A percentile compares a stretch with the other conserved stretches of the same genome.
Evolutionary conservation across 495 filamentous ascomycete genomes (phyloP).

Genomic region (Aspergillus heteromorphus): DNA sequence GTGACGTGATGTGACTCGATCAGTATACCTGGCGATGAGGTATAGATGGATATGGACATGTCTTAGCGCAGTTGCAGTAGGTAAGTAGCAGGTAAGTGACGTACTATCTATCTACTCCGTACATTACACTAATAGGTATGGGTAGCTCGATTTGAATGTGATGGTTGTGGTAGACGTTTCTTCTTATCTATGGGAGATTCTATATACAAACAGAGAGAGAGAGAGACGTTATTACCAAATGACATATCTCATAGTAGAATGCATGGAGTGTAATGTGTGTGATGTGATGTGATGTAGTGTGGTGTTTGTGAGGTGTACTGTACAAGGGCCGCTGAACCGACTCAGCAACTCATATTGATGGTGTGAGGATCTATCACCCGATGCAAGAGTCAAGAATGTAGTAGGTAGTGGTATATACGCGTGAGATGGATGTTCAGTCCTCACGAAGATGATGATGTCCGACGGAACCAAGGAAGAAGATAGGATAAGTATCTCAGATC

Average conservation of each 20-base stretch:
- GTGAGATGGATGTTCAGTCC: not conserved
- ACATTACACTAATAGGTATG: not conserved
- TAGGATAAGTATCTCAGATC: slow-evolving; percentile 12
- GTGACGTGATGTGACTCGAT: too few relatives aligned
- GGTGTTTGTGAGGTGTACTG: not conserved
- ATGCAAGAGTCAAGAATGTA: too few relatives aligned
- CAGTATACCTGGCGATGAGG: too few relatives aligned
- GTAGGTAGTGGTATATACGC: too few relatives aligned
- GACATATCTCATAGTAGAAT: not conserved
- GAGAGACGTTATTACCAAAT: not conserved
- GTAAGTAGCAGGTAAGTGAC: too few relatives aligned
- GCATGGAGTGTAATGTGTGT: not conserved
- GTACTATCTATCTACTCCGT: too few relatives aligned
- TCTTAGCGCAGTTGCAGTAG: too few relatives aligned
- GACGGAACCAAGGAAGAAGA: not conserved
- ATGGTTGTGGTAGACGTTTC: not conserved
- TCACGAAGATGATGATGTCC: too few relatives aligned
- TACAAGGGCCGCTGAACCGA: not conserved
- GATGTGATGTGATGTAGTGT: too few relatives aligned
- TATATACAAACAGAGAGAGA: not conserved
- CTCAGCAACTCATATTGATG: not conserved
- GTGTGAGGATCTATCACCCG: not conserved
- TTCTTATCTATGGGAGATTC: not conserved
- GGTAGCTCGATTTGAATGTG: not conserved
- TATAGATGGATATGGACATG: too few relatives aligned